phyloP scores from a whole-genome alignment of 2,329 filamentous ascomycete species.

The Aureobasidium sp. region DNA sequence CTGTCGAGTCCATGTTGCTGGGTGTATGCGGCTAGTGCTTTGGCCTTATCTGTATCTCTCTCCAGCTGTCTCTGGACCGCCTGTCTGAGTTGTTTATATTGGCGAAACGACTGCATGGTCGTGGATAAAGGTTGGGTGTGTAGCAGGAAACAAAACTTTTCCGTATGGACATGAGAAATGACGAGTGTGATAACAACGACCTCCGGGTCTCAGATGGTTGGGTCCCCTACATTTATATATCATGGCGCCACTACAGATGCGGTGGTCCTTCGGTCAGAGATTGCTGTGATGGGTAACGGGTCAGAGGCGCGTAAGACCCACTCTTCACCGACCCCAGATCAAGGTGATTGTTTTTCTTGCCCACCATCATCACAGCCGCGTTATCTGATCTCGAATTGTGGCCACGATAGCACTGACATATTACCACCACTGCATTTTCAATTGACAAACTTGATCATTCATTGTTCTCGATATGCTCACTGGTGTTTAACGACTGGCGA shows the following conservation, averaged over 20 bases:
- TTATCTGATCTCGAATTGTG: background rate
- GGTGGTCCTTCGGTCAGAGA: slow-evolving; percentile 9
- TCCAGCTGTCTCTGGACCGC: slow-evolving; percentile 1
- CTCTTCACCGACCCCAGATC: slow-evolving; percentile 7
- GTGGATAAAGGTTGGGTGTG: background rate
- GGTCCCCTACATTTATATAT: background rate
- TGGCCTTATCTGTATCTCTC: slow-evolving; percentile 1
- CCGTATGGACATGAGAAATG: background rate
- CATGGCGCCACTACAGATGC: background rate
- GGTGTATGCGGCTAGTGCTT: background rate
- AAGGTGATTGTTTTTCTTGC: background rate
- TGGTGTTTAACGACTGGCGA: background rate
- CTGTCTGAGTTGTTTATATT: slow-evolving; percentile 5
- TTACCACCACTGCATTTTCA: background rate
- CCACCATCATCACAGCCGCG: background rate
- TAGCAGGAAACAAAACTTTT: background rate
- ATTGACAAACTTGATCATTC: background rate
- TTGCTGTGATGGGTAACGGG: slow-evolving; percentile 3
- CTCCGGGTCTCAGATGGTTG: background rate
- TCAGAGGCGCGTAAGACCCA: slow-evolving; percentile 6
- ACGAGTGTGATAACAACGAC: background rate
- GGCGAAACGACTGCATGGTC: slow-evolving; percentile 11
- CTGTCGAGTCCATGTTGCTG: slow-evolving; percentile 6
- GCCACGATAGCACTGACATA: background rate
- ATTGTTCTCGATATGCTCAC: background rate